These are phyloP conservation scores for Leccinum fuscescens DNA, from an alignment of 1,284 basidiomycete species.

Conservation along the genomic window DNA sequence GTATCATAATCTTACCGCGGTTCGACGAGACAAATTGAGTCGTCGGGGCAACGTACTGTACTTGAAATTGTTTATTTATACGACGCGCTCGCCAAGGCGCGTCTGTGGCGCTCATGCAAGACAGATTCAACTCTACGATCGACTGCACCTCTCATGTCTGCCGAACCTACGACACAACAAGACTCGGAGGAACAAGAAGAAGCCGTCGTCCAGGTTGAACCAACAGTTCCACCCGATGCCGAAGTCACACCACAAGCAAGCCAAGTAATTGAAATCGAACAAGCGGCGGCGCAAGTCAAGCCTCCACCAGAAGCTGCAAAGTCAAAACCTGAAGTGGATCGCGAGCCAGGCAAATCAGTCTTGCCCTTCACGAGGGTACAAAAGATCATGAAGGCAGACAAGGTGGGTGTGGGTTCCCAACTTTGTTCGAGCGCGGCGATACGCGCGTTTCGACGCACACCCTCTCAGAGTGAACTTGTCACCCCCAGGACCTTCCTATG, in stretches of 20 bases:
- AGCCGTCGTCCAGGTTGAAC: constrained; percentile 1
- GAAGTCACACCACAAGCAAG: constrained; percentile 6
- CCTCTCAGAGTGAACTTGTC: constrained; percentile 3
- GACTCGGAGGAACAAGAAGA: constrained; percentile 8
- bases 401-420: constrained; percentile 42
- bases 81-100: constrained; percentile 1
- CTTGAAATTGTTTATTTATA: constrained; percentile 1
- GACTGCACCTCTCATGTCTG: constrained; percentile 14
- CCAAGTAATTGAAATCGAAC: constrained; percentile 7
- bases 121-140: background rate
- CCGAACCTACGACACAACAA: constrained; percentile 9
- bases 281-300: constrained; percentile 11
- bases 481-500: constrained; percentile 63
- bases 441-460: background rate
- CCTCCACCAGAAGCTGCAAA: constrained; percentile 14
- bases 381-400: constrained; percentile 78
- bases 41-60: background rate
- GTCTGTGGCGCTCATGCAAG: constrained; percentile 6
- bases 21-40: background rate
- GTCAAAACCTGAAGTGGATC: constrained; percentile 19
- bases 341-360: constrained; percentile 62
- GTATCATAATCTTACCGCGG: too few relatives aligned
- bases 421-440: background rate
- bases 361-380: constrained; percentile 73
- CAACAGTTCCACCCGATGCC: constrained; percentile 5